Conservation (phyloP, 768 basidiomycete species). For the Boletus rubroflammeus region DNA sequence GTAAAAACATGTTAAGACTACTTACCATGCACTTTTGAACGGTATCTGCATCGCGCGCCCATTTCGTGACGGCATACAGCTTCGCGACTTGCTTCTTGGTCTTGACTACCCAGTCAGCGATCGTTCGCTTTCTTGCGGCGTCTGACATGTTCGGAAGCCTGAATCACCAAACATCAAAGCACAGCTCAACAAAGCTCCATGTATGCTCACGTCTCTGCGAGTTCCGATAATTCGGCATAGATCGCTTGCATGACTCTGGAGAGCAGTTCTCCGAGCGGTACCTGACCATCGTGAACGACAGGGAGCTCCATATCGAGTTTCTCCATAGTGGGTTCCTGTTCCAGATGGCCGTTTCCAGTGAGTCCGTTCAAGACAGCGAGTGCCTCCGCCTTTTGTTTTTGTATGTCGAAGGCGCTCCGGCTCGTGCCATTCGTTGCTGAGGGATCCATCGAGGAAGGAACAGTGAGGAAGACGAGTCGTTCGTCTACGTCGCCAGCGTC, state of each 20-base stretch:
- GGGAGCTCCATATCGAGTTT: constrained; percentile 74
- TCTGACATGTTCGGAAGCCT: constrained; percentile 85
- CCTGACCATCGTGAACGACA: constrained; percentile 66
- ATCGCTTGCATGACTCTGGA: constrained; percentile 75
- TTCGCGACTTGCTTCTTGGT: constrained; percentile 89
- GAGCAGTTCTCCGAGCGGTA: constrained; percentile 68
- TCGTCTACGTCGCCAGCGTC: constrained; percentile 6
- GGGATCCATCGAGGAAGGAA: constrained; percentile 12
- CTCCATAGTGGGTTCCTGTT: constrained; percentile 43
- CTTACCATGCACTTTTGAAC: constrained; percentile 84
- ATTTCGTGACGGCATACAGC: constrained; percentile 80
- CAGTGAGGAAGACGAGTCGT: neutral
- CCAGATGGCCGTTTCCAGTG: constrained; percentile 33
- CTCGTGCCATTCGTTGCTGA: constrained; percentile 11
- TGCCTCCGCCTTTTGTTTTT: constrained; percentile 30
- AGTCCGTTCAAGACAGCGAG: constrained; percentile 29
- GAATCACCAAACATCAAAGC: constrained; percentile 4
- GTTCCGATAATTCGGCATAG: constrained; percentile 77
- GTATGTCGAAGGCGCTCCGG: constrained; percentile 20
- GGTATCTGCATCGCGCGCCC: constrained; percentile 80
- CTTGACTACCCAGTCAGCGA: constrained; percentile 89
- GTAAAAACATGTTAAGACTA: neutral
- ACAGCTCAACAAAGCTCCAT: neutral
- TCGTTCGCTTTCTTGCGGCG: constrained; percentile 67
- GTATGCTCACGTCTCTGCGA: constrained; percentile 75